A percentile compares a stretch with the other conserved stretches of the same genome.
Evolutionary conservation across 139 green algal genomes (phyloP).

Genomic region (Yamagishiella unicocca): DNA sequence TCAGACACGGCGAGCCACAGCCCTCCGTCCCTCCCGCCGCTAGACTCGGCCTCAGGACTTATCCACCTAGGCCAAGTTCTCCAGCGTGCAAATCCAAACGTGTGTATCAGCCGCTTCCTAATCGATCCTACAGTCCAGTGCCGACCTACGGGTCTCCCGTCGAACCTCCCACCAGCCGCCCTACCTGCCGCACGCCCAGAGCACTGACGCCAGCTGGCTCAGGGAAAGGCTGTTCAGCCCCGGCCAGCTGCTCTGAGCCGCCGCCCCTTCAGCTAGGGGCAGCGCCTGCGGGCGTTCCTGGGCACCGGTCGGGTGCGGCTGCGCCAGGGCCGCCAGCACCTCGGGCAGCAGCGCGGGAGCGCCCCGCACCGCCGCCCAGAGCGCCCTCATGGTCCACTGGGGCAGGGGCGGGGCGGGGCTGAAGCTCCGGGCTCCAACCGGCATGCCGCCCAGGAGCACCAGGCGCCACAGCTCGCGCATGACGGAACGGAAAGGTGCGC

Average conservation of each 20-base stretch:
- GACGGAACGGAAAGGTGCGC: not conserved
- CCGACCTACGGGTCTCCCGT: too few species aligned
- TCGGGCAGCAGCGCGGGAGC: constrained; percentile 3
- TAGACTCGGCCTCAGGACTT: too few species aligned
- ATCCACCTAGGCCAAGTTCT: too few species aligned
- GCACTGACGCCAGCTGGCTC: constrained; percentile 20
- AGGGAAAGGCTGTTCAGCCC: not conserved
- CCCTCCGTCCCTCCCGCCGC: too few species aligned
- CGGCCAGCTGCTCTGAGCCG: not conserved
- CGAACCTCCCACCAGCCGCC: not conserved
- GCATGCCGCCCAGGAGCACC: not conserved
- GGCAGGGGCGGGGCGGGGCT: not conserved
- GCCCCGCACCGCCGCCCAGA: constrained; percentile 2
- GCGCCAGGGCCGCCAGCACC: not conserved
- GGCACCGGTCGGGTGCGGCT: not conserved
- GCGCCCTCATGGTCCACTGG: constrained; percentile 17
- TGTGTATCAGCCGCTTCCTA: too few species aligned
- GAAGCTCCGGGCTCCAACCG: too few species aligned
- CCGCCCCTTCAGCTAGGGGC: not conserved
- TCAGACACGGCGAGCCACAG: too few species aligned
- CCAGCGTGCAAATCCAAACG: too few species aligned
- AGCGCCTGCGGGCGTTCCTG: not conserved
- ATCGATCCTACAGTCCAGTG: too few species aligned
- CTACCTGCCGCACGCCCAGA: constrained; percentile 24
- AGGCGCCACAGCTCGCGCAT: constrained; percentile 3